phyloP scores from a whole-genome alignment of 2,329 filamentous ascomycete species.

The Fusarium torreyae region DNA sequence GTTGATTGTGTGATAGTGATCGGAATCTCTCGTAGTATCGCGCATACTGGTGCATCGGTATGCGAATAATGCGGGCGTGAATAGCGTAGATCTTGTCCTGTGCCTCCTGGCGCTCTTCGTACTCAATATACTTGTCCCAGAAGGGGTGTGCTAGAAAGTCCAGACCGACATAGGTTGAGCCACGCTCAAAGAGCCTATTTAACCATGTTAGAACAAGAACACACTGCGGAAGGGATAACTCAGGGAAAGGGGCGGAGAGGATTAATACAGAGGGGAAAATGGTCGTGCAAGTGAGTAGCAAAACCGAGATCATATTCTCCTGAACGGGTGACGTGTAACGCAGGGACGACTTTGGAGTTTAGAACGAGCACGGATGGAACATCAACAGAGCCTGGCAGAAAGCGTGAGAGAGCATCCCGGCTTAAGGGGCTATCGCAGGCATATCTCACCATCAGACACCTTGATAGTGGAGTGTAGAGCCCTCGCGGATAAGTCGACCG shows the following conservation, averaged over 20 bases:
- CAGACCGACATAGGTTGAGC: conserved; percentile 85
- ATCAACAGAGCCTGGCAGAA: conserved; percentile 74
- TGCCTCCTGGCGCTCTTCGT: conserved; percentile 90
- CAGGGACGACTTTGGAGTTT: conserved; percentile 59
- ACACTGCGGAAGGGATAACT: conserved; percentile 50
- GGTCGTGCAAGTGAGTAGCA: conserved; percentile 67
- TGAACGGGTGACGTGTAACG: conserved; percentile 55
- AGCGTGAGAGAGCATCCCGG: conserved; percentile 77
- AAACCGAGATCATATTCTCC: conserved; percentile 61
- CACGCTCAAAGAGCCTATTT: conserved; percentile 92
- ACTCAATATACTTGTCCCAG: conserved; percentile 99
- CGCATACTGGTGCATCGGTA: conserved; percentile 96
- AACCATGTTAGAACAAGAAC: conserved; percentile 49
- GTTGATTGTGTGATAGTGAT: conserved; percentile 79
- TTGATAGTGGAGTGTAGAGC: conserved; percentile 58
- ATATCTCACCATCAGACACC: conserved; percentile 77
- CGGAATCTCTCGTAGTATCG: conserved; percentile 95
- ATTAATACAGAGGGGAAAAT: conserved; percentile 71
- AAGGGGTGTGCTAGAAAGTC: conserved; percentile 96
- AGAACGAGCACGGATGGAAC: conserved; percentile 54
- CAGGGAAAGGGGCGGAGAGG: conserved; percentile 59
- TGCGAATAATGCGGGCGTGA: conserved; percentile 84
- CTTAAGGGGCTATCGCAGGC: conserved; percentile 71
- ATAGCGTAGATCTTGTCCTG: conserved; percentile 89
- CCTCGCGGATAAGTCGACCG: conserved; percentile 55